Conservation (phyloP, 106 monocot species). For the Allium fistulosum region DNA sequence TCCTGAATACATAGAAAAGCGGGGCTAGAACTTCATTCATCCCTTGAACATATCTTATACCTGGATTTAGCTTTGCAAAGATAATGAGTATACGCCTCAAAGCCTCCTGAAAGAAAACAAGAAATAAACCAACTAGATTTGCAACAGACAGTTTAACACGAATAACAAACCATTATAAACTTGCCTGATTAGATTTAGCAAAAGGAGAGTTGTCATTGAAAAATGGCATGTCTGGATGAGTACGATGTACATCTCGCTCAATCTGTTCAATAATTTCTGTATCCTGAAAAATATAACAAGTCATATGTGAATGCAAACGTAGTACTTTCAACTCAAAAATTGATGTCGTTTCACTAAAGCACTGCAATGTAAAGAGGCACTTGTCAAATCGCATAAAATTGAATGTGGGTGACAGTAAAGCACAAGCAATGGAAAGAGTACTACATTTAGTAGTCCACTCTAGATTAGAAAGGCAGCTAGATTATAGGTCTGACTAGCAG, state of each 20-base stretch:
- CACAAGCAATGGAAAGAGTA: too few relatives aligned
- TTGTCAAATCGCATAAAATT: too few relatives aligned
- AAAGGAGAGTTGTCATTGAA: conserved; percentile 58
- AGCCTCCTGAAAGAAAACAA: conserved; percentile 57
- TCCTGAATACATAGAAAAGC: conserved; percentile 82
- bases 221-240: conserved; percentile 91
- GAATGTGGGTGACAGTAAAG: too few relatives aligned
- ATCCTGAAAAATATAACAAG: conserved; percentile 39
- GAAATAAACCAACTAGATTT: neutral
- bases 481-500: too few relatives aligned
- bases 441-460: too few relatives aligned
- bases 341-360: too few relatives aligned
- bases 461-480: too few relatives aligned
- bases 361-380: too few relatives aligned
- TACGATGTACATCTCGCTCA: conserved; percentile 92
- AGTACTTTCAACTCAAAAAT: too few relatives aligned
- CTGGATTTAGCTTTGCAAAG: conserved; percentile 96
- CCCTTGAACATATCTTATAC: conserved; percentile 96
- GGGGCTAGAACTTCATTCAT: conserved; percentile 99
- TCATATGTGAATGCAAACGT: too few relatives aligned
- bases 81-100: conserved; percentile 76
- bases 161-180: neutral
- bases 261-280: conserved; percentile 91
- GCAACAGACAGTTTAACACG: neutral
- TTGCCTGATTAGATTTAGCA: conserved; percentile 77